These are phyloP conservation scores for Nigrospora oryzae DNA, from an alignment of 2,329 filamentous ascomycete genomes.

Conservation along the genomic window DNA sequence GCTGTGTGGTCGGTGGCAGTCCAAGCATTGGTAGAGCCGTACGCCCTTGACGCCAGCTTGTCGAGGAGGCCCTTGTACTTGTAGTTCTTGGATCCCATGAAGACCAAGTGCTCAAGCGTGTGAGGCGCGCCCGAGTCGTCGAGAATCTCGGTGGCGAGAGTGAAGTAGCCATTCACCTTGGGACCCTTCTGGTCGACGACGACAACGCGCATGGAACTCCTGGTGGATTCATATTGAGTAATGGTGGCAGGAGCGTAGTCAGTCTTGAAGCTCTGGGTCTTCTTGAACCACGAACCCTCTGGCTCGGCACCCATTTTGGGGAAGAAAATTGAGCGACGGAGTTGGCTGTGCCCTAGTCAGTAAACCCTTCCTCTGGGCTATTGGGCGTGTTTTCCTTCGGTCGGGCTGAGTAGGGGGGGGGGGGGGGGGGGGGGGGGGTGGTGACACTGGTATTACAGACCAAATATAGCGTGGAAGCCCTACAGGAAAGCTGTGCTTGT, in stretches of 20 bases:
- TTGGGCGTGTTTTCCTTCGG: not conserved
- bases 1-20: constrained; percentile 94
- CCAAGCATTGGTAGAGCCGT: constrained; percentile 94
- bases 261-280: constrained; percentile 75
- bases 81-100: constrained; percentile 90
- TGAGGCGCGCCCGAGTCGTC: constrained; percentile 93
- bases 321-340: not conserved
- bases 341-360: not conserved
- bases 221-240: constrained; percentile 90
- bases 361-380: not conserved
- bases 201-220: constrained; percentile 90
- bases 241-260: constrained; percentile 85
- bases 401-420: not conserved
- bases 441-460: constrained; percentile 1
- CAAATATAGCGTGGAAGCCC: constrained; percentile 1
- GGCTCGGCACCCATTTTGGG: constrained; percentile 23
- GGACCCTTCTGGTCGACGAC: constrained; percentile 88
- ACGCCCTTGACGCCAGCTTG: constrained; percentile 86
- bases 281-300: constrained; percentile 58
- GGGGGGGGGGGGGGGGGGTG: too few species aligned
- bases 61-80: constrained; percentile 92
- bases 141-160: constrained; percentile 91
- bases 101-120: constrained; percentile 74
- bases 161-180: constrained; percentile 93
- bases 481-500: constrained; percentile 1